Evolutionary conservation across 768 basidiomycete species (phyloP).

Genomic region (Boletus edulis): DNA sequence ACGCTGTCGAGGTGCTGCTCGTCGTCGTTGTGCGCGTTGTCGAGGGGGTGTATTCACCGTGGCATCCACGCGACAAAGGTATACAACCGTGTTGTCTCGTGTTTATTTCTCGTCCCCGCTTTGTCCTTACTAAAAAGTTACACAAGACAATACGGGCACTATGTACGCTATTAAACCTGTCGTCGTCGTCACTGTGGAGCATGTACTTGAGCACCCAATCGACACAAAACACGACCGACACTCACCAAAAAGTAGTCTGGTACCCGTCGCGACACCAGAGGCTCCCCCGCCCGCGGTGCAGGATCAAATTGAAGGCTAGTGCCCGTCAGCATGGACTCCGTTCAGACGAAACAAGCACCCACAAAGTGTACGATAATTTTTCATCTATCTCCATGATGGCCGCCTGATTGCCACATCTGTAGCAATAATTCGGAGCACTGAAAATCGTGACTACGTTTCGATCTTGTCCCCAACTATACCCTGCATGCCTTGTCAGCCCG

Average conservation of each 20-base stretch:
- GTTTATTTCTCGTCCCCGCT: constrained; percentile 17
- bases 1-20: constrained; percentile 1
- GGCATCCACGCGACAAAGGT: background rate
- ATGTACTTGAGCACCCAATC: background rate
- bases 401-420: constrained; percentile 98
- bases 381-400: constrained; percentile 99
- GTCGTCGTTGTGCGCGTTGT: constrained; percentile 13
- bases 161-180: constrained; percentile 23
- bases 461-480: constrained; percentile 98
- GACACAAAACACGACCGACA: constrained; percentile 39
- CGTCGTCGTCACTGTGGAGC: constrained; percentile 22
- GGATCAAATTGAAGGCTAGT: constrained; percentile 98
- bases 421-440: constrained; percentile 99
- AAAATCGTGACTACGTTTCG: constrained; percentile 99
- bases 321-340: background rate
- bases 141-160: constrained; percentile 8
- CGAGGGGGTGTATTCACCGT: background rate
- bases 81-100: constrained; percentile 25
- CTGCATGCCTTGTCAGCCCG: constrained; percentile 33
- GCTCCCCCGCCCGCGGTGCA: constrained; percentile 97
- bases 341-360: constrained; percentile 31
- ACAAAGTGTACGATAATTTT: constrained; percentile 94
- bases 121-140: constrained; percentile 15
- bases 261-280: constrained; percentile 92
- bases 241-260: constrained; percentile 91